Percentiles rank a stretch among this genome's conserved stretches.
Conservation (phyloP, 345 rosid species). For the Eucalyptus lansdowneana region DNA sequence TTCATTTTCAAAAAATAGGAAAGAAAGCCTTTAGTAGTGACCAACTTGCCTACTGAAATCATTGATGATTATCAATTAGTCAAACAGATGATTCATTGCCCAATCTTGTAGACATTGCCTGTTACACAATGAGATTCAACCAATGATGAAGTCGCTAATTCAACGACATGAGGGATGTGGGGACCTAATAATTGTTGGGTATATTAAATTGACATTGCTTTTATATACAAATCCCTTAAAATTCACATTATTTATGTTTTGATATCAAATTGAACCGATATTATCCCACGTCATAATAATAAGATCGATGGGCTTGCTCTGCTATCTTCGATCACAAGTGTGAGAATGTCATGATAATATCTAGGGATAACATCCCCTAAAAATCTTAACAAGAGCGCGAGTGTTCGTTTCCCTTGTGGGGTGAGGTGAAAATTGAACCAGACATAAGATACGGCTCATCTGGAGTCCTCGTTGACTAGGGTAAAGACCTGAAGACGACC, state of each 20-base stretch:
- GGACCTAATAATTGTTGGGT: no score
- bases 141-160: background rate
- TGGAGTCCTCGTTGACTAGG: background rate
- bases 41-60: background rate
- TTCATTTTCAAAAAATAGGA: background rate
- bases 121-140: background rate
- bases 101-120: background rate
- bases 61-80: background rate
- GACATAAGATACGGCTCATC: background rate
- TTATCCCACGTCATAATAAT: background rate
- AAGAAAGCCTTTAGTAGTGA: background rate
- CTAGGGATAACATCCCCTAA: background rate
- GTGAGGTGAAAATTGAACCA: background rate
- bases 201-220: background rate
- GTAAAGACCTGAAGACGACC: background rate
- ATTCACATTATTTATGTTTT: background rate
- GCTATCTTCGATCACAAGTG: background rate
- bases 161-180: background rate
- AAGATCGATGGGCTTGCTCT: background rate
- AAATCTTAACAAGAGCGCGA: background rate
- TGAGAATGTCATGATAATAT: background rate
- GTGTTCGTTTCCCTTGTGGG: background rate
- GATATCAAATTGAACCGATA: background rate
- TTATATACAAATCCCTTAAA: background rate
- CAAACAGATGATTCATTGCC: background rate